Evolutionary conservation across 2,329 filamentous ascomycete genomes (phyloP), one percentile per base, ranked within the genome.

Genomic region (Fusarium bulbicola): DNA sequence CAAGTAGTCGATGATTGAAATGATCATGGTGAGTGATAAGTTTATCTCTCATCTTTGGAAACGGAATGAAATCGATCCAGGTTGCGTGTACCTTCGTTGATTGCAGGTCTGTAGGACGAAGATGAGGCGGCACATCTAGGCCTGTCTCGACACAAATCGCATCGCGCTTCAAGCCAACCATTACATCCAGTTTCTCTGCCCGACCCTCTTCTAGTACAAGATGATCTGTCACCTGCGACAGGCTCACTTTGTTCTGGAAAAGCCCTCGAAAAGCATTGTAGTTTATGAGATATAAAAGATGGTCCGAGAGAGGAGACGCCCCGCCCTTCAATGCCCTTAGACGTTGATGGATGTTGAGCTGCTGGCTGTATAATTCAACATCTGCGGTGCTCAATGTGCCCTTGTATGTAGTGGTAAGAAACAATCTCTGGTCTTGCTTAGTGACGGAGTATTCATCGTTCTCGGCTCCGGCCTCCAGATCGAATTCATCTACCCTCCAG

Each of bases 231-330:
- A 37, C 15, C 6, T 42, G 18, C 7, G 59, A 64, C 1, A 66
- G 28, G 11, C 40, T 64, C 3, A 32, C 36, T 15, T 66, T 66
- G 2, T 66, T 66, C 28, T 56, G 39, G 5, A 66, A 66, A 2
- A 66, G n/a, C 5, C 59, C 63, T 36, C 63, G 32, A 11, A 66
- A 66, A 14, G 59, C 59, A 24, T 66, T 66, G 11, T 56, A 66
- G 40, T 66, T 64, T 43, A 66, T 21, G 43, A 66, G 63, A 40
- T 66, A 40, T 5, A 66, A 11, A 20, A 66, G 37, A 3, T 42
- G 59, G 13, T 64, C 47, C 28, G 63, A 54, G 39, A 66, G 40
- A 20, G 47, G 63, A 24, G 24, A 30, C 11, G 30, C 20, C 3
- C 26, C 15, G 10, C 20, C 16, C 2, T 30, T 20, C 7, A 8